A percentile compares a stretch with the other conserved stretches of the same genome.
Evolutionary conservation across 345 rosid genomes (phyloP).

Genomic region (Erodium maritimum): DNA sequence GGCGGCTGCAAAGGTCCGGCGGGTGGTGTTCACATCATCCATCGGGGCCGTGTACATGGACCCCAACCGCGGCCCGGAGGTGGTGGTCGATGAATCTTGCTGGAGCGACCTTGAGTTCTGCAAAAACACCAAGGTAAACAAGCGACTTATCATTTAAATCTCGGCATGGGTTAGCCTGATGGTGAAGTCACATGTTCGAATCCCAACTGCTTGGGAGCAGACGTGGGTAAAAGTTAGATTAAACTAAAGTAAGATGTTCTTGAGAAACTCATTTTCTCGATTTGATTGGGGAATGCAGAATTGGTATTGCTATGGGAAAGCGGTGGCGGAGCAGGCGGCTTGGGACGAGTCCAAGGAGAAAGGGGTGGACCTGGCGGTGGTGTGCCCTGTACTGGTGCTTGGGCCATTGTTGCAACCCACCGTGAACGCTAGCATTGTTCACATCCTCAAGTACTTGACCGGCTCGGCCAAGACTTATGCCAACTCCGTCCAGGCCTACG

Average conservation of each 20-base stretch:
- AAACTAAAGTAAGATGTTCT: no score
- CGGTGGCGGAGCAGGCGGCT: constrained; percentile 79
- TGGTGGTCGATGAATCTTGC: constrained; percentile 73
- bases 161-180: no score
- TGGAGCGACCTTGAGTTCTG: constrained; percentile 97
- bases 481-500: constrained; percentile 69
- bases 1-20: constrained; percentile 65
- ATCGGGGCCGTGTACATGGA: constrained; percentile 92
- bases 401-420: constrained; percentile 76
- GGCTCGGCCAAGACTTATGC: constrained; percentile 88
- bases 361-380: constrained; percentile 66
- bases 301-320: constrained; percentile 89
- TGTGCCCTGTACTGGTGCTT: constrained; percentile 65
- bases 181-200: no score
- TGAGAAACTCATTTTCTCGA: no score
- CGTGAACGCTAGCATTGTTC: constrained; percentile 58
- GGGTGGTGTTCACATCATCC: constrained; percentile 89
- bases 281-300: constrained; percentile 27
- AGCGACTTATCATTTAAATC: no score
- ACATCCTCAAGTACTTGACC: constrained; percentile 69
- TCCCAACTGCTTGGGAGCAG: no score
- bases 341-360: constrained; percentile 60
- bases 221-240: no score
- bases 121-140: constrained; percentile 86
- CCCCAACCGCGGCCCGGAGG: constrained; percentile 63